Percentiles rank a stretch among this genome's conserved stretches.
phyloP scores from a whole-genome alignment of 2,329 filamentous ascomycete species.

The Pyrenophora teres region DNA sequence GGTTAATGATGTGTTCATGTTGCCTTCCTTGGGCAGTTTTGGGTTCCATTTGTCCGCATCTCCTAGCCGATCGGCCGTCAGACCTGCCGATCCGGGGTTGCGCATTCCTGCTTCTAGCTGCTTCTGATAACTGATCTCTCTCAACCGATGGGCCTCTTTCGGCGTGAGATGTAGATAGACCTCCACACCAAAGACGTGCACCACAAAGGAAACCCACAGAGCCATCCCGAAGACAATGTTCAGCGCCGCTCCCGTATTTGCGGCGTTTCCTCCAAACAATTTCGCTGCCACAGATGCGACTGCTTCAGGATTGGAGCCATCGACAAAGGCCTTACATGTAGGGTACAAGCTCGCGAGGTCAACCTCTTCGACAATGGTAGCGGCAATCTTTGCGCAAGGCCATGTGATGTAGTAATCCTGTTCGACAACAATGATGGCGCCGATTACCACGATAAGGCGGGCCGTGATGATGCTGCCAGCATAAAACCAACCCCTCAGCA shows the following conservation, averaged over 20 bases:
- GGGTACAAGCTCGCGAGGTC: constrained; percentile 48
- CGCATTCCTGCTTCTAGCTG: constrained; percentile 60
- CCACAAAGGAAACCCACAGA: constrained; percentile 57
- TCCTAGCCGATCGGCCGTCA: constrained; percentile 34
- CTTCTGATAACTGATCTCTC: constrained; percentile 61
- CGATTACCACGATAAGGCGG: constrained; percentile 55
- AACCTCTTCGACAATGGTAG: constrained; percentile 28
- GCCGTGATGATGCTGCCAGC: constrained; percentile 59
- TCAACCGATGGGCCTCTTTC: constrained; percentile 58
- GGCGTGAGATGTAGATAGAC: constrained; percentile 55
- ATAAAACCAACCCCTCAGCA: constrained; percentile 45
- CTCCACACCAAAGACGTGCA: constrained; percentile 53
- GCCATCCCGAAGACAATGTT: constrained; percentile 58
- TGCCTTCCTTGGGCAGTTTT: constrained; percentile 6
- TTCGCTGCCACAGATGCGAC: constrained; percentile 34
- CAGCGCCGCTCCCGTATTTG: constrained; percentile 52
- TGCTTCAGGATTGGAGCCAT: constrained; percentile 34
- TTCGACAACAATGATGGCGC: constrained; percentile 48
- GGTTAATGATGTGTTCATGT: neutral
- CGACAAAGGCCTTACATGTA: constrained; percentile 50
- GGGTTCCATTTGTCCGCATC: constrained; percentile 34
- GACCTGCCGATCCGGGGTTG: constrained; percentile 46
- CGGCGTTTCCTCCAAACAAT: constrained; percentile 24
- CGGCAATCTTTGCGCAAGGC: constrained; percentile 58
- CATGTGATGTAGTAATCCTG: constrained; percentile 45